Percentiles rank a stretch among this genome's conserved stretches.
These are phyloP conservation scores for Porodaedalea pini DNA, from an alignment of 1,284 basidiomycete genomes.

Conservation along the genomic window DNA sequence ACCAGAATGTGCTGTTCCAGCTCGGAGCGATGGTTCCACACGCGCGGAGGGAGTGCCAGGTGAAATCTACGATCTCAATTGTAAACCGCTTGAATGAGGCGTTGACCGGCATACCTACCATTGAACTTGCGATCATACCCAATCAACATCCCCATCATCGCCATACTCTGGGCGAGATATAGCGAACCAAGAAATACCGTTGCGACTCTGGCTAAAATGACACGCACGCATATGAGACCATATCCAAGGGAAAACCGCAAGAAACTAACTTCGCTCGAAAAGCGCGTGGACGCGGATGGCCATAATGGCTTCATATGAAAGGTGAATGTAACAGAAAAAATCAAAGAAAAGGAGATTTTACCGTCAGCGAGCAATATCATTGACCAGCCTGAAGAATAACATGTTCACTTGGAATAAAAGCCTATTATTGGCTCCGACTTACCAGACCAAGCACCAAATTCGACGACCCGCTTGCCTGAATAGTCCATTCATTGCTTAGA, in stretches of 20 bases:
- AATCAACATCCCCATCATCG: background rate
- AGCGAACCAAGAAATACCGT: background rate
- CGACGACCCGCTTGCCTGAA: background rate
- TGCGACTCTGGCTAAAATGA: background rate
- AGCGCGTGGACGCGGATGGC: background rate
- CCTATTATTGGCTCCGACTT: background rate
- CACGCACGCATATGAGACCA: background rate
- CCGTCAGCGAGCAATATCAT: constrained; percentile 3
- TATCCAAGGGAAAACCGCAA: background rate
- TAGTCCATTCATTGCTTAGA: background rate
- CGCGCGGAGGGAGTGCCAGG: background rate
- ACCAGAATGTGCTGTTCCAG: background rate
- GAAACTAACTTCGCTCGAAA: constrained; percentile 5
- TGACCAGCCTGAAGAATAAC: background rate
- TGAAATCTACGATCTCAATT: background rate
- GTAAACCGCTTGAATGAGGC: background rate
- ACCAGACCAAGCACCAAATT: constrained; percentile 3
- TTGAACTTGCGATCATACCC: background rate
- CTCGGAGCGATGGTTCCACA: background rate
- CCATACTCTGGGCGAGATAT: background rate
- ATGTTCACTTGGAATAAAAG: background rate
- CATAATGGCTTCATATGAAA: background rate
- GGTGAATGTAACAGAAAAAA: background rate
- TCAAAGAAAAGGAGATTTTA: background rate
- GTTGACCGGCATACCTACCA: background rate